phyloP scores from a whole-genome alignment of 2,329 filamentous ascomycete genomes.

The Herpotrichia juniperi region DNA sequence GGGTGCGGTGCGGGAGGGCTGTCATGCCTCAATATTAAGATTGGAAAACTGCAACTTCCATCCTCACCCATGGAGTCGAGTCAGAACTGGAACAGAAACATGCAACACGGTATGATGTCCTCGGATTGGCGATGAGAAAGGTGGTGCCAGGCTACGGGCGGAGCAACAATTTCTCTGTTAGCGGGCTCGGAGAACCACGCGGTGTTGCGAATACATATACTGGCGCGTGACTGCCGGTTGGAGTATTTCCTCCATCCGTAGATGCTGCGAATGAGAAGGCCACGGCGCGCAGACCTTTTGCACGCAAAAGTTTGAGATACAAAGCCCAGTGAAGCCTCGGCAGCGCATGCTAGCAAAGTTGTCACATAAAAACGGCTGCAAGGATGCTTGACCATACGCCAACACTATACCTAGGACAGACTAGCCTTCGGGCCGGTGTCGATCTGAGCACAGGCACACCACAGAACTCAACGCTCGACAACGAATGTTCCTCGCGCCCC shows the following conservation, averaged over 20 bases:
- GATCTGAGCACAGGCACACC: not conserved
- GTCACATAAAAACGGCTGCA: not conserved
- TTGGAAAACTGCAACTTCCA: not conserved
- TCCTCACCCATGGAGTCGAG: constrained; percentile 6
- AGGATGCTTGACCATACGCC: not conserved
- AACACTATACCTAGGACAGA: not conserved
- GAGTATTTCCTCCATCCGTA: not conserved
- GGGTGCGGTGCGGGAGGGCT: not conserved
- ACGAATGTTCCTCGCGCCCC: not conserved
- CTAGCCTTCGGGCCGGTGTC: not conserved
- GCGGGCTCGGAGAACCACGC: not conserved
- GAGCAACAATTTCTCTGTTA: not conserved
- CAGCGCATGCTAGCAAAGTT: not conserved
- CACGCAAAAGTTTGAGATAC: not conserved
- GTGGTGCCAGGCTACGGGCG: not conserved
- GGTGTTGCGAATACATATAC: constrained; percentile 3
- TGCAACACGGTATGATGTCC: constrained; percentile 3
- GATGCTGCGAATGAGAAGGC: not conserved
- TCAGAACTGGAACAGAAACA: constrained; percentile 9
- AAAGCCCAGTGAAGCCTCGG: not conserved
- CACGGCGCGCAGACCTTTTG: not conserved
- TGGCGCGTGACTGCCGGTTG: constrained; percentile 12
- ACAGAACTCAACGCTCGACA: not conserved
- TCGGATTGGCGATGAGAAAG: not conserved
- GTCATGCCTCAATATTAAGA: constrained; percentile 2